Evolutionary conservation across 176 grass and related monocot species (phyloP), one percentile per base, ranked within the genome.

Genomic region (Cenchrus americanus): DNA sequence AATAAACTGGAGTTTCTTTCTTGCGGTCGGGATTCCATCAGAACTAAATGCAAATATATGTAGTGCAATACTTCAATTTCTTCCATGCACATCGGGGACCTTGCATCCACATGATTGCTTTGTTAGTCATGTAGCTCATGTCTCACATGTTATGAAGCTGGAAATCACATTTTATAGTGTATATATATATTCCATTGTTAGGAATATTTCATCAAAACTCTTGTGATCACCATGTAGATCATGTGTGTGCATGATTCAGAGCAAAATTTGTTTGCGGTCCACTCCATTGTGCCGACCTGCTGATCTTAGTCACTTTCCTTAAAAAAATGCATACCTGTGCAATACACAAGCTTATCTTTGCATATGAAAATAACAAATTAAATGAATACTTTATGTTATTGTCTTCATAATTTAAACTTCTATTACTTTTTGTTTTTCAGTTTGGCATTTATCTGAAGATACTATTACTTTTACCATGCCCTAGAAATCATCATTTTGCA

Each of bases 401-500:
- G 7, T 53, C 15, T 24, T 32, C 4, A n/a, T 53, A 24, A 53
- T 11, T 61, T 63, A 8, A 78, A 27, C 6, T 53, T 63, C 18
- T 49, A 3, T 48, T 14, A 22, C 21, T 61, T 2, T 1, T 49
- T 44, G 26, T 24, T 18, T 42, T 62, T 54, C 14, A 80, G 19
- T 14, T 21, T 21, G 21, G 32, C 46, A 82, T 69, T 27, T 14
- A 0, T 27, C 9, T 60, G 11, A 15, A 69, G 50, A 3, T 70
- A 53, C 8, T 43, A 61, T 62, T 69, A 52, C 9, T 64, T 81
- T 62, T 37, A 53, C 19, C 2, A 44, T 71, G 44, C 47, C 22
- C 9, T 11, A 1, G 32, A 43, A 23, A 23, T 69, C 40, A 46
- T 62, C 23, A 21, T 63, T 80, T 86, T 87, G 12, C 71, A 98